Evolutionary conservation across 139 green algal species (phyloP).

Genomic region (Deuterostichococcus epilithicus): DNA sequence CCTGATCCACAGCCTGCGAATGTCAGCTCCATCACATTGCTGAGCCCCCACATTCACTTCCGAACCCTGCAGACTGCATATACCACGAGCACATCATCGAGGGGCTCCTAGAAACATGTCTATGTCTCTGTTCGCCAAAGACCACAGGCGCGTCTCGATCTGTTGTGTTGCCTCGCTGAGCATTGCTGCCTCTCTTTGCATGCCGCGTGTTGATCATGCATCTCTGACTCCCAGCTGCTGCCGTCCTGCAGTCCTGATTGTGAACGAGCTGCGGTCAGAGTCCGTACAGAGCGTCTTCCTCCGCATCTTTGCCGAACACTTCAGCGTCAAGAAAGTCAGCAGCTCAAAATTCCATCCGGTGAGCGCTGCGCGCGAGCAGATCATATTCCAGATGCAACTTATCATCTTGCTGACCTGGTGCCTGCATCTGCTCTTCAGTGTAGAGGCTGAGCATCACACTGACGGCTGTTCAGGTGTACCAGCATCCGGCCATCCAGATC

Average conservation of each 20-base stretch:
- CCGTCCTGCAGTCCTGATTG: conserved; percentile 59
- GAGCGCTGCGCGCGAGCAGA: too few relatives aligned
- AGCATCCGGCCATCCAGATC: too few relatives aligned
- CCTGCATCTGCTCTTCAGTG: too few relatives aligned
- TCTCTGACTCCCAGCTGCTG: not conserved
- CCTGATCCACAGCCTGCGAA: too few relatives aligned
- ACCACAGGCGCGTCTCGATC: conserved; percentile 26
- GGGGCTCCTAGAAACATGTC: conserved; percentile 54
- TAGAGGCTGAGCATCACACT: too few relatives aligned
- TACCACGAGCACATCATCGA: conserved; percentile 76
- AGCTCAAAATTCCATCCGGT: not conserved
- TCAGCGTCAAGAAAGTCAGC: conserved; percentile 46
- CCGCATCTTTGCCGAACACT: conserved; percentile 46
- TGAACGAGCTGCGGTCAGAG: conserved; percentile 76
- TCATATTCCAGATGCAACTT: not conserved
- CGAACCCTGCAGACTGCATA: conserved; percentile 61
- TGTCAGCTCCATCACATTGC: too few relatives aligned
- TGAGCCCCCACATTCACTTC: too few relatives aligned
- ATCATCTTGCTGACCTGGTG: too few relatives aligned
- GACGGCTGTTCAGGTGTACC: too few relatives aligned
- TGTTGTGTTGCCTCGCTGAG: not conserved
- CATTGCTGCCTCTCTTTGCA: not conserved
- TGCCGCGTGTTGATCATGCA: not conserved
- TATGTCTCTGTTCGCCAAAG: conserved; percentile 43
- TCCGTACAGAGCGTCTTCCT: conserved; percentile 68